Evolutionary conservation across 2,329 filamentous ascomycete genomes (phyloP), one percentile per base, ranked within the genome.

Genomic region (Hypoxylon sp.): DNA sequence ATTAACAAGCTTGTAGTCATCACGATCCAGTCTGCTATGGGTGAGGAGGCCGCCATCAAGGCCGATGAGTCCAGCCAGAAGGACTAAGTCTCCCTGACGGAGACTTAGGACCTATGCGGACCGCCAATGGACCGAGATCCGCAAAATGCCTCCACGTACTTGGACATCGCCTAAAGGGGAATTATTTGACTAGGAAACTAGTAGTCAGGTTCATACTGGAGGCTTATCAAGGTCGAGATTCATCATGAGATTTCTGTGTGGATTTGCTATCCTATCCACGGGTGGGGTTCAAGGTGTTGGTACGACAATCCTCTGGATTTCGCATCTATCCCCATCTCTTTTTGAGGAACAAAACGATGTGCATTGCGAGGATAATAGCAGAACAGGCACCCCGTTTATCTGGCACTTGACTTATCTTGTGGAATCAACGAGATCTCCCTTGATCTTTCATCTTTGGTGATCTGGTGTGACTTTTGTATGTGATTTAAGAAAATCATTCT

Each of bases 11-110:
- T 44, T 44, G n/a, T 24, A 97, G 93, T 93, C 83, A 91, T 98
- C 76, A 91, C 95, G 76, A 89, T 99, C 80, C 91, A 97, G 79
- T 92, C 93, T 76, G 89, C 96, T 80, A 99, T 99, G 96, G 92
- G 92, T 79, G 95, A 99, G 85, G 92, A 98, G 87, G 84, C 87
- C 76, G 91, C 90, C 78, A 91, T 97, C 80, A 94, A 97, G 80
- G 91, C 90, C 83, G 98, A 98, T 90, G 94, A 97, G 85, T 93
- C 92, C 81, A 89, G 92, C 81, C 75, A 76, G 68, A 76, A 78
- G 72, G 56, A 46, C 56, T 77, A 76, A 75, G 71, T 64, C 44
- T 68, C 57, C 60, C 20, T 18, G 2, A 12, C 5, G 59, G 59
- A 53, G 56, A 65, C 53, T 63, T 61, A 5, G 44, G 42, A 33